Conservation (phyloP, 2,329 filamentous ascomycete genomes). For the Didymella lethalis region DNA sequence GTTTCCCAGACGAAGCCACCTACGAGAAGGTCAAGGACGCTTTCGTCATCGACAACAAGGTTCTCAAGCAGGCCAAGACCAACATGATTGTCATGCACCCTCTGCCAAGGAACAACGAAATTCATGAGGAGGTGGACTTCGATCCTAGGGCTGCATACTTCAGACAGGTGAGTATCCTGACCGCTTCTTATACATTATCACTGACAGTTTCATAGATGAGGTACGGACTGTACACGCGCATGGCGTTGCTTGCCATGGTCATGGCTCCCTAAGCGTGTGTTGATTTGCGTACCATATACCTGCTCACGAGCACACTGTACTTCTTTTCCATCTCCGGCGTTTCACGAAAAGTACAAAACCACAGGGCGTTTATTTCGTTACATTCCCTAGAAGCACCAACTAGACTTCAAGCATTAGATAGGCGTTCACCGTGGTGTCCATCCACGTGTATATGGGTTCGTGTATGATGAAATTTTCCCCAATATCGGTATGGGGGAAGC, state of each 20-base stretch:
- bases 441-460: conserved; percentile 10
- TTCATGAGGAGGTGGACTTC: conserved; percentile 95
- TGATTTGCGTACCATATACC: conserved; percentile 15
- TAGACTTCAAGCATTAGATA: conserved; percentile 34
- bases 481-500: conserved; percentile 32
- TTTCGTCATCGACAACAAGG: conserved; percentile 88
- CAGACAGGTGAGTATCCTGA: conserved; percentile 79
- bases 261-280: conserved; percentile 65
- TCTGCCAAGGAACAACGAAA: conserved; percentile 89
- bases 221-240: conserved; percentile 96
- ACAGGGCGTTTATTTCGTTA: conserved; percentile 15
- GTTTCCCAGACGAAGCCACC: conserved; percentile 80
- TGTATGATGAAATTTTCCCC: conserved; percentile 32
- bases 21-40: conserved; percentile 90
- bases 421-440: conserved; percentile 24
- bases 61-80: conserved; percentile 88
- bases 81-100: conserved; percentile 97
- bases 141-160: conserved; percentile 98
- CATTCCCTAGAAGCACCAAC: conserved; percentile 19
- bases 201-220: conserved; percentile 76
- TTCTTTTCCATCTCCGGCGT: conserved; percentile 21
- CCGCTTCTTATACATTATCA: conserved; percentile 5
- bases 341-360: conserved; percentile 23
- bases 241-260: conserved; percentile 94
- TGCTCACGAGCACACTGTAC: conserved; percentile 17